Conservation (phyloP, 2,329 filamentous ascomycete species). For the Colletotrichum theobromicola region DNA sequence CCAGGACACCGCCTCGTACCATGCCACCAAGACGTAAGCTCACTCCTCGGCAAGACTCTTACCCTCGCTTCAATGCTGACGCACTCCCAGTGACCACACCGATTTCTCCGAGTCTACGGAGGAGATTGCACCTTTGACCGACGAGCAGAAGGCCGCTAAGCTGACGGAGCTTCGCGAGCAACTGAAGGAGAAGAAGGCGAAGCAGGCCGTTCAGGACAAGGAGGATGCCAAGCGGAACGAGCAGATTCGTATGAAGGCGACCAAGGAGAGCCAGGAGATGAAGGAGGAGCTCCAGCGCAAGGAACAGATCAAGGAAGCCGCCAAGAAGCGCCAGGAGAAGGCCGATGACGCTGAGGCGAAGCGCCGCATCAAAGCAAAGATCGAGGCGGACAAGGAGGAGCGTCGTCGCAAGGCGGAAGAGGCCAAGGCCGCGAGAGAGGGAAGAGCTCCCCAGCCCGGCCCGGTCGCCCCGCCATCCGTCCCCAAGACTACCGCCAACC, state of each 20-base stretch:
- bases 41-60: not conserved
- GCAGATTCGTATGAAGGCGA: conserved; percentile 83
- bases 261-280: conserved; percentile 84
- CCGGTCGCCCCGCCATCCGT: conserved; percentile 51
- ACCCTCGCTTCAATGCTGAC: conserved; percentile 9
- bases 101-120: conserved; percentile 95
- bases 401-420: conserved; percentile 83
- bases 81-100: conserved; percentile 70
- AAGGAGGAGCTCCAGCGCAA: conserved; percentile 90
- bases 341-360: conserved; percentile 83
- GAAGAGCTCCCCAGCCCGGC: conserved; percentile 59
- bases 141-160: conserved; percentile 86
- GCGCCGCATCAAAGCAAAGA: conserved; percentile 88
- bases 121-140: conserved; percentile 87
- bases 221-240: conserved; percentile 86
- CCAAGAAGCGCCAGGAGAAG: conserved; percentile 87
- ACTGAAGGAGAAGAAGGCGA: conserved; percentile 74
- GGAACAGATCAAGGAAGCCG: conserved; percentile 90
- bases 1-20: conserved; percentile 83
- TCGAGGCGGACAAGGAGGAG: conserved; percentile 92
- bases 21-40: conserved; percentile 81
- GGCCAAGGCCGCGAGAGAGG: conserved; percentile 85
- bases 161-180: conserved; percentile 77
- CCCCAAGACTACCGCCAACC: conserved; percentile 69
- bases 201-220: conserved; percentile 75